These are phyloP conservation scores for Parachaetomium inaequale DNA, from an alignment of 495 filamentous ascomycete genomes.

Conservation along the genomic window DNA sequence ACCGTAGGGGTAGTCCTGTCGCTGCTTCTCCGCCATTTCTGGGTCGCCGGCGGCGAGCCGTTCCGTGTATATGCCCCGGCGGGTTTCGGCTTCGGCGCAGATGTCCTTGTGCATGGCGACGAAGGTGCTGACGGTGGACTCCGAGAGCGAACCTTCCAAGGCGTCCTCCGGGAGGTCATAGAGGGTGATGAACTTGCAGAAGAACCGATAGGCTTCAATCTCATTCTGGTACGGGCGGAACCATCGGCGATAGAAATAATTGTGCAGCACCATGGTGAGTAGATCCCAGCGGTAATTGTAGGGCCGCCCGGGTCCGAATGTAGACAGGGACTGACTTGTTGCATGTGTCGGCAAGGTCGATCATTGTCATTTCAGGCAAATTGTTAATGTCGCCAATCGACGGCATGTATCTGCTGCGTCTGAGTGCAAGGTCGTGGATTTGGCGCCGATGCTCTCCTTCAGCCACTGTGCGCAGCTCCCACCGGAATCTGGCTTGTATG, in stretches of 20 bases:
- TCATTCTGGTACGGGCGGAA: background rate
- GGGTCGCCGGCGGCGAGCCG: too few species aligned
- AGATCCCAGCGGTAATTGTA: background rate
- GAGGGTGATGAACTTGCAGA: conserved; percentile 3
- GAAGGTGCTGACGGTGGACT: background rate
- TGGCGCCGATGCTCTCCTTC: too few species aligned
- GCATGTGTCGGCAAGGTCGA: too few species aligned
- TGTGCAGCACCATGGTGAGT: background rate
- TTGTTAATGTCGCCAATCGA: too few species aligned
- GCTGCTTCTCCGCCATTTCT: too few species aligned
- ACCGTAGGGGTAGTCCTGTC: too few species aligned
- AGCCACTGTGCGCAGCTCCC: too few species aligned
- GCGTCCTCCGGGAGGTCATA: background rate
- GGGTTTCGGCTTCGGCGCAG: background rate
- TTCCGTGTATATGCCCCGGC: too few species aligned
- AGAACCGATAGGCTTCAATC: background rate
- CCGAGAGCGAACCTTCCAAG: background rate
- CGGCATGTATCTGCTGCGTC: too few species aligned
- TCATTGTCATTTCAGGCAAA: too few species aligned
- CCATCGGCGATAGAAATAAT: background rate
- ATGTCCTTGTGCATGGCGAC: background rate
- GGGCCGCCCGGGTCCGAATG: background rate
- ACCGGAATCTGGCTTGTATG: too few species aligned
- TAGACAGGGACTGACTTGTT: background rate
- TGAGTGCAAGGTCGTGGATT: too few species aligned